A percentile compares a stretch with the other conserved stretches of the same genome.
These are phyloP conservation scores for Porphyrellus sp. DNA, from an alignment of 1,284 basidiomycete genomes.

Conservation along the genomic window DNA sequence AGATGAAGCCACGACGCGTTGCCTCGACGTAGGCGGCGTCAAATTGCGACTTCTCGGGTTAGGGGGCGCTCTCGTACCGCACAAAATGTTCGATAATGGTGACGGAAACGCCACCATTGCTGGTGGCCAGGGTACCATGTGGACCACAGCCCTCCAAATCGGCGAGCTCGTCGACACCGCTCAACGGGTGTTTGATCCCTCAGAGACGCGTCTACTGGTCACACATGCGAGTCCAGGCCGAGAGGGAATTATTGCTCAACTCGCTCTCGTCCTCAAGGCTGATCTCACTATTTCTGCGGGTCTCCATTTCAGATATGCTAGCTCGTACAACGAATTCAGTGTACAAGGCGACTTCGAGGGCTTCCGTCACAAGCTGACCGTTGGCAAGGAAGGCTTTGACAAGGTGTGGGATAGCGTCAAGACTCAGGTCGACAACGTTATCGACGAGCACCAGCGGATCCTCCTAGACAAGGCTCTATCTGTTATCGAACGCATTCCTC, in stretches of 20 bases:
- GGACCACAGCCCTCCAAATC: constrained; percentile 96
- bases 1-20: constrained; percentile 91
- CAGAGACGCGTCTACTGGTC: constrained; percentile 92
- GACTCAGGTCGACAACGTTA: constrained; percentile 85
- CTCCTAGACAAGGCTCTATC: constrained; percentile 88
- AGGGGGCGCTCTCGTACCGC: constrained; percentile 92
- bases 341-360: constrained; percentile 89
- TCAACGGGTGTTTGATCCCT: constrained; percentile 87
- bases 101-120: constrained; percentile 95
- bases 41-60: constrained; percentile 92
- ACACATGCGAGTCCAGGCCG: constrained; percentile 92
- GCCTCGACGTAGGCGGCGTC: constrained; percentile 89
- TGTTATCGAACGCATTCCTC: constrained; percentile 79
- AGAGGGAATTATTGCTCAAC: constrained; percentile 89
- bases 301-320: constrained; percentile 95
- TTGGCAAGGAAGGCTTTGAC: constrained; percentile 81
- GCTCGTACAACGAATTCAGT: constrained; percentile 96
- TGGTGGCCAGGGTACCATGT: constrained; percentile 97
- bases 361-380: constrained; percentile 79
- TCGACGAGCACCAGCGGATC: constrained; percentile 88
- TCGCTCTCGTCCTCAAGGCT: constrained; percentile 87
- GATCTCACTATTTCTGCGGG: constrained; percentile 94
- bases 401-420: constrained; percentile 95
- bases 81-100: constrained; percentile 98
- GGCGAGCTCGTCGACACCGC: constrained; percentile 98